Conservation (phyloP, 1,139 yeast genomes). For the Suhomyces yuchorum region DNA sequence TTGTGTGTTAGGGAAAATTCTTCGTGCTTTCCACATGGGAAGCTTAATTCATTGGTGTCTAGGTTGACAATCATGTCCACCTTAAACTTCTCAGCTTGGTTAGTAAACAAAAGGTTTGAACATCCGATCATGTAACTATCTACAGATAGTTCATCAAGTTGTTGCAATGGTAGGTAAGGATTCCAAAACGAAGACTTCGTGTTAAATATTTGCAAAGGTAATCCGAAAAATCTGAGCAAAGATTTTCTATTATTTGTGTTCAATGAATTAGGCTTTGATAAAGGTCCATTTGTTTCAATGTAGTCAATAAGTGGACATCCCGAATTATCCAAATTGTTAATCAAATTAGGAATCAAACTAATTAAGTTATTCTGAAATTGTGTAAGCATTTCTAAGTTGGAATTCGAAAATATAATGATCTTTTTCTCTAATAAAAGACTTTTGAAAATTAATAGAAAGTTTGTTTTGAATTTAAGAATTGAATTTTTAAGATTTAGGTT, state of each 20-base stretch:
- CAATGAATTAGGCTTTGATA: conserved; percentile 66
- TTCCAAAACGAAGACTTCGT: conserved; percentile 82
- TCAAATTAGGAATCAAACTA: conserved; percentile 75
- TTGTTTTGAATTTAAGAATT: conserved; percentile 58
- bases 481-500: conserved; percentile 75
- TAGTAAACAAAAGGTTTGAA: conserved; percentile 77
- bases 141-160: conserved; percentile 71
- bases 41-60: conserved; percentile 41
- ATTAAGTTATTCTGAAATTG: conserved; percentile 72
- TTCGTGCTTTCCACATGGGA: conserved; percentile 42
- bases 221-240: conserved; percentile 76
- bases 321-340: conserved; percentile 71
- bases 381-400: conserved; percentile 75
- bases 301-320: conserved; percentile 77
- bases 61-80: conserved; percentile 47
- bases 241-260: conserved; percentile 79
- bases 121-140: conserved; percentile 80
- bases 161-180: conserved; percentile 92
- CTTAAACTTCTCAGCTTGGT: conserved; percentile 61
- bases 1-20: conserved; percentile 56
- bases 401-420: conserved; percentile 70
- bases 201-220: conserved; percentile 85
- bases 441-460: conserved; percentile 71
- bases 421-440: conserved; percentile 75
- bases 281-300: conserved; percentile 50